These are phyloP conservation scores for Chamaenerion angustifolium DNA, from an alignment of 345 rosid genomes.

Conservation along the genomic window DNA sequence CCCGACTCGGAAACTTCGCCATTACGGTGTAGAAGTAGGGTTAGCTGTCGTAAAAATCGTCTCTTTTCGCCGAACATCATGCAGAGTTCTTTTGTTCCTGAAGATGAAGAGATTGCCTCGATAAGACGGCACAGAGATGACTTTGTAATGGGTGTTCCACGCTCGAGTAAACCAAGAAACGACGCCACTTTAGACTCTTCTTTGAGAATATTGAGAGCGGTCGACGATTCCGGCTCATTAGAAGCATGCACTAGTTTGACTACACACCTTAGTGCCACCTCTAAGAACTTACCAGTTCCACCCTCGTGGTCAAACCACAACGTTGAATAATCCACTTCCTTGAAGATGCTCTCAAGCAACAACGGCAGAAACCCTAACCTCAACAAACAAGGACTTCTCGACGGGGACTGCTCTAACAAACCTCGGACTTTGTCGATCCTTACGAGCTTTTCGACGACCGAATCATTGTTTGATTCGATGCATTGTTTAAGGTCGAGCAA, in stretches of 20 bases:
- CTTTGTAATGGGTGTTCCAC: slow-evolving; percentile 17
- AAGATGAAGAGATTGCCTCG: slow-evolving; percentile 25
- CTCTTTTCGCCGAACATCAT: slow-evolving; percentile 13
- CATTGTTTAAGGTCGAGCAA: slow-evolving; percentile 18
- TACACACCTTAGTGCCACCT: slow-evolving; percentile 23
- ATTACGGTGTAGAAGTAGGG: slow-evolving; percentile 15
- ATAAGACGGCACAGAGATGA: slow-evolving; percentile 28
- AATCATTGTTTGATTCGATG: slow-evolving; percentile 18
- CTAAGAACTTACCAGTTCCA: slow-evolving; percentile 10
- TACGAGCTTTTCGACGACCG: slow-evolving; percentile 17
- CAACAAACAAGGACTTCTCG: slow-evolving; percentile 12
- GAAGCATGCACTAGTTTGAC: slow-evolving; percentile 18
- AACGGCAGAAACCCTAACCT: slow-evolving; percentile 32
- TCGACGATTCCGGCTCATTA: slow-evolving; percentile 10
- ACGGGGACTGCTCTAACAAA: slow-evolving; percentile 16
- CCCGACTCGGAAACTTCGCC: slow-evolving; percentile 16
- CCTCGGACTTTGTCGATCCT: slow-evolving; percentile 15
- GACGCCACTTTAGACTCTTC: slow-evolving; percentile 26
- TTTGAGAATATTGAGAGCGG: slow-evolving; percentile 20
- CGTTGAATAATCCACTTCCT: slow-evolving; percentile 11
- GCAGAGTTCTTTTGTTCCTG: slow-evolving; percentile 28
- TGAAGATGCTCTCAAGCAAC: slow-evolving; percentile 24
- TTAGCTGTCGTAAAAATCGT: slow-evolving; percentile 10
- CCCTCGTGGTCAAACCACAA: slow-evolving; percentile 2
- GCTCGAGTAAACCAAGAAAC: slow-evolving; percentile 21